A percentile compares a stretch with the other conserved stretches of the same genome.
Conservation (phyloP, 768 basidiomycete species). For the Termitomyces sp. region DNA sequence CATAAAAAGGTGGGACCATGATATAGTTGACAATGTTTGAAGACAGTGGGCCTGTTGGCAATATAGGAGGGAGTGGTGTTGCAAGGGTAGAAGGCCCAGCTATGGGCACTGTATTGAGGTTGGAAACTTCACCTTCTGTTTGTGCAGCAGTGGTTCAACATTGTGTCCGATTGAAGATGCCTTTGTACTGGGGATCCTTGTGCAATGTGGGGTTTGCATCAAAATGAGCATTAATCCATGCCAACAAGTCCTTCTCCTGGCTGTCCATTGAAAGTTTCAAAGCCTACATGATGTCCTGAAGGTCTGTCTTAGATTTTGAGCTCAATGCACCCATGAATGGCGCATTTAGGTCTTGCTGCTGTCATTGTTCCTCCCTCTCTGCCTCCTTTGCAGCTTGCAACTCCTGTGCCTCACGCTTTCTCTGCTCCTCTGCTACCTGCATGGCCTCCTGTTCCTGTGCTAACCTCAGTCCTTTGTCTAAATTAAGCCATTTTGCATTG, state of each 20-base stretch:
- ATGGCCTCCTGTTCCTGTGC: neutral
- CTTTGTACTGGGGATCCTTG: neutral
- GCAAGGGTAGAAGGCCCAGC: too few species aligned
- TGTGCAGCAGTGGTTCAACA: neutral
- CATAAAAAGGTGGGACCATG: neutral
- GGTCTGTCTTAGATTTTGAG: neutral
- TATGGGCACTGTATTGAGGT: neutral
- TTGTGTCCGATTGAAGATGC: neutral
- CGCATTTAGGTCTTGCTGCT: neutral
- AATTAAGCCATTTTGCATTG: too few species aligned
- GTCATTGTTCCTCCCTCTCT: neutral
- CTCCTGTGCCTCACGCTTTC: neutral
- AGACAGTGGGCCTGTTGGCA: neutral
- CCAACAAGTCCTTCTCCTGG: neutral
- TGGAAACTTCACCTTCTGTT: neutral
- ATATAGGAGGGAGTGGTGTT: too few species aligned
- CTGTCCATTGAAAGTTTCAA: neutral
- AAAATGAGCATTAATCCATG: neutral
- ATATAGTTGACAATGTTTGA: neutral
- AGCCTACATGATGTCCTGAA: neutral
- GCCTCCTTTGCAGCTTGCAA: neutral
- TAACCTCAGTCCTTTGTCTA: too few species aligned
- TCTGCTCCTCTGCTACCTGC: neutral
- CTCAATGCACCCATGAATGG: neutral
- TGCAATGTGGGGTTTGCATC: neutral